Conservation (phyloP, 164 flowering plant species). For the Hamamelis virginiana region DNA sequence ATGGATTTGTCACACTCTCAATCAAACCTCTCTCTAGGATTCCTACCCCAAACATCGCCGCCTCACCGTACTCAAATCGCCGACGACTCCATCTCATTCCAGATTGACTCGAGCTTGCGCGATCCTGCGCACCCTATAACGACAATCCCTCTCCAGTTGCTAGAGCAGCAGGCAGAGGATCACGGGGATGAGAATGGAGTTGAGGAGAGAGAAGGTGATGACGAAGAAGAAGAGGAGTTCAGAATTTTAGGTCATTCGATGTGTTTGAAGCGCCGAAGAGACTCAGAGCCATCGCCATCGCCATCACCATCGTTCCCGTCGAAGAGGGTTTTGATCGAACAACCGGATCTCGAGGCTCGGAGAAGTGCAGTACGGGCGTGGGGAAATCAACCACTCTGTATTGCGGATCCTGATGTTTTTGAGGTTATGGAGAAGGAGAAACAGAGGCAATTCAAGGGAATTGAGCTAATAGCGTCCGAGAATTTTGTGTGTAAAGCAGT, state of each 20-base stretch:
- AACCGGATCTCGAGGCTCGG: constrained; percentile 35
- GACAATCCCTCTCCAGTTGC: constrained; percentile 29
- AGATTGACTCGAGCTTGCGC: constrained; percentile 32
- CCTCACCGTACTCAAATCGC: constrained; percentile 17
- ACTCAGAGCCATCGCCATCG: constrained; percentile 28
- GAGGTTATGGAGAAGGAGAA: constrained; percentile 80
- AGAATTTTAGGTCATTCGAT: constrained; percentile 60
- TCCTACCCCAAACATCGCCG: constrained; percentile 22
- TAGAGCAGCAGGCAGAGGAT: constrained; percentile 16
- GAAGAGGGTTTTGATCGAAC: constrained; percentile 13
- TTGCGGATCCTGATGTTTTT: constrained; percentile 57
- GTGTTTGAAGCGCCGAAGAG: constrained; percentile 57
- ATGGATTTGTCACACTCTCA: constrained; percentile 33
- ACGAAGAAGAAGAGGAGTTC: constrained; percentile 49
- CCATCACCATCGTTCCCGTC: constrained; percentile 10
- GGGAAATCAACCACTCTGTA: constrained; percentile 51
- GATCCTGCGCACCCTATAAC: constrained; percentile 19
- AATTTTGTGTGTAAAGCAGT: constrained; percentile 74
- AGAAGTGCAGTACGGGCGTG: constrained; percentile 43
- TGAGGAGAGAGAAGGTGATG: constrained; percentile 16
- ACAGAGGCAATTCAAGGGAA: constrained; percentile 55
- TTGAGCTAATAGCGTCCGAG: constrained; percentile 79
- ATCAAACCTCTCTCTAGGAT: constrained; percentile 33
- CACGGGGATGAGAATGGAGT: constrained; percentile 4
- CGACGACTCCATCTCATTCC: constrained; percentile 34